Evolutionary conservation across 2,329 filamentous ascomycete species (phyloP).

Genomic region (Phyllosticta citribraziliensis): DNA sequence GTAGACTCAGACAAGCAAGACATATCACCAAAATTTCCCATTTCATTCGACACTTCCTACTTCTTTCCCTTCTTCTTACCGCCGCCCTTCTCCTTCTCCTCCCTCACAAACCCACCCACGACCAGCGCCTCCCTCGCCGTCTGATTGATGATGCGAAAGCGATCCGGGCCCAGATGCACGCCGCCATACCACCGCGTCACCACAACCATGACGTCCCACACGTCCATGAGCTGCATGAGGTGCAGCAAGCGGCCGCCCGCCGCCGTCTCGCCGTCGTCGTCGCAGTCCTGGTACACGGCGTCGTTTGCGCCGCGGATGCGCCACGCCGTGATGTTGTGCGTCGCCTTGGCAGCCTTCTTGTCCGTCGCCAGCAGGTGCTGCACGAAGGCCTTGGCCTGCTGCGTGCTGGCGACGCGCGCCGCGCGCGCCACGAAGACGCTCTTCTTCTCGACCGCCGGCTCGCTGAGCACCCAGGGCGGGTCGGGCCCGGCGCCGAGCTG

Average conservation of each 20-base stretch:
- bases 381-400: conserved; percentile 61
- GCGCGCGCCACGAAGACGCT: conserved; percentile 79
- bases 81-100: conserved; percentile 31
- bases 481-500: conserved; percentile 24
- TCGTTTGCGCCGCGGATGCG: conserved; percentile 56
- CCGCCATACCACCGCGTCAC: conserved; percentile 95
- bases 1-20: neutral
- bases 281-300: conserved; percentile 71
- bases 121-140: conserved; percentile 78
- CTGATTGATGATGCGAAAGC: conserved; percentile 84
- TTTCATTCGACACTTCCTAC: neutral
- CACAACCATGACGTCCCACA: conserved; percentile 87
- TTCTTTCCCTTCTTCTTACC: conserved; percentile 22
- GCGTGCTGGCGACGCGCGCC: conserved; percentile 57
- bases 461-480: conserved; percentile 65
- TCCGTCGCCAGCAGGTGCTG: conserved; percentile 70
- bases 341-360: conserved; percentile 73
- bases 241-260: conserved; percentile 78
- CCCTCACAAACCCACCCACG: conserved; percentile 58
- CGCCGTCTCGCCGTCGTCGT: conserved; percentile 92
- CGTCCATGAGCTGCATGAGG: conserved; percentile 87
- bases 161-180: conserved; percentile 73
- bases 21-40: neutral
- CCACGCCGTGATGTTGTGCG: conserved; percentile 95
- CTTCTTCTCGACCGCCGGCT: conserved; percentile 67